Evolutionary conservation across 2,329 filamentous ascomycete genomes (phyloP).

Genomic region (Botrytis galanthina): DNA sequence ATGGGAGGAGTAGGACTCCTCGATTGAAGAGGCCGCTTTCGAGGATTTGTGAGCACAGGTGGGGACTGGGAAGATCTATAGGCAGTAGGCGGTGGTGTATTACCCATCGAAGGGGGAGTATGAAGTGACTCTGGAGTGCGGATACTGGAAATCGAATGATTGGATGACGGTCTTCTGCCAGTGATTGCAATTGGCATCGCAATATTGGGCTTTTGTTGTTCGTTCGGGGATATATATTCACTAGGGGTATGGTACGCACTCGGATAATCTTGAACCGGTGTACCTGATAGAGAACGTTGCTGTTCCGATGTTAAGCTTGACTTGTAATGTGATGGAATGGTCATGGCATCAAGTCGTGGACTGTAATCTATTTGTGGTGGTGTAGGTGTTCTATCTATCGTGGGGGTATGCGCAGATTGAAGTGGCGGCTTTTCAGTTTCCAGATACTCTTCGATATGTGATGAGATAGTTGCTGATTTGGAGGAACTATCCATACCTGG

Average conservation of each 20-base stretch:
- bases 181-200: not conserved
- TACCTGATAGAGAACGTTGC: slow-evolving; percentile 14
- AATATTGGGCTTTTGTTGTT: not conserved
- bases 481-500: slow-evolving; percentile 27
- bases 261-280: slow-evolving; percentile 3
- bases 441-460: slow-evolving; percentile 32
- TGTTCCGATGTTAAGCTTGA: slow-evolving; percentile 23
- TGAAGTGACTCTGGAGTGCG: slow-evolving; percentile 5
- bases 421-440: slow-evolving; percentile 22
- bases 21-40: slow-evolving; percentile 28
- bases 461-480: slow-evolving; percentile 25
- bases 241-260: slow-evolving; percentile 14
- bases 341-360: slow-evolving; percentile 7
- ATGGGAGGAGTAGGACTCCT: slow-evolving; percentile 25
- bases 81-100: slow-evolving; percentile 17
- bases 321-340: slow-evolving; percentile 17
- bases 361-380: slow-evolving; percentile 7
- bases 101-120: slow-evolving; percentile 18
- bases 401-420: not conserved
- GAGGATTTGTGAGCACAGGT: slow-evolving; percentile 2
- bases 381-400: slow-evolving; percentile 7
- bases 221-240: not conserved
- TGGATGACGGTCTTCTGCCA: slow-evolving; percentile 13
- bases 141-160: not conserved
- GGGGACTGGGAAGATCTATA: slow-evolving; percentile 19